Evolutionary conservation across 441 rosid genomes (phyloP).

Genomic region (Flueggea neowawraea): DNA sequence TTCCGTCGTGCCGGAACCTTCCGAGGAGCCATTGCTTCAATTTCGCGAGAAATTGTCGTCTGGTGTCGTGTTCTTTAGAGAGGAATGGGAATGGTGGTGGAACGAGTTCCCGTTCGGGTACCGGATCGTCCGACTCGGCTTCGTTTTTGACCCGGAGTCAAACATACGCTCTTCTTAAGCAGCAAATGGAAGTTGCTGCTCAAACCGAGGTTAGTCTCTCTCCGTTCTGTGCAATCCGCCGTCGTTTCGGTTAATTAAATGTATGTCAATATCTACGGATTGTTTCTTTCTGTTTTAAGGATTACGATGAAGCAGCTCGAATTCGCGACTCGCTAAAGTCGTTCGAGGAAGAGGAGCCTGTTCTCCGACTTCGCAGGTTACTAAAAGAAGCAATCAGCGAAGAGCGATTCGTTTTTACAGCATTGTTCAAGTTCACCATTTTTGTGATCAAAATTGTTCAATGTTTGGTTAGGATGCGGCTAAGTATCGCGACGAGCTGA

Average conservation of each 20-base stretch:
- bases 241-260: too few species aligned
- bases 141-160: slow-evolving; percentile 43
- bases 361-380: slow-evolving; percentile 47
- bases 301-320: slow-evolving; percentile 72
- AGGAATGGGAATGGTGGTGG: slow-evolving; percentile 23
- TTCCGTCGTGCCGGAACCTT: slow-evolving; percentile 14
- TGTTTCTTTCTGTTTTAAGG: slow-evolving; percentile 17
- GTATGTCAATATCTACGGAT: too few species aligned
- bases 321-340: slow-evolving; percentile 55
- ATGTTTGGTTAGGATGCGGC: slow-evolving; percentile 49
- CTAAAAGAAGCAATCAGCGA: slow-evolving; percentile 48
- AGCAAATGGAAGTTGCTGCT: slow-evolving; percentile 66
- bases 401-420: slow-evolving; percentile 35
- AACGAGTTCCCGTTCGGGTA: slow-evolving; percentile 24
- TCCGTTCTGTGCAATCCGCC: too few species aligned
- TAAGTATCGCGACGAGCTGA: slow-evolving; percentile 46
- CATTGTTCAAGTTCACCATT: background rate
- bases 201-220: slow-evolving; percentile 48
- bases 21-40: slow-evolving; percentile 16
- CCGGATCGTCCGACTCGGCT: slow-evolving; percentile 9
- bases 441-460: background rate
- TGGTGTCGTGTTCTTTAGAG: slow-evolving; percentile 34
- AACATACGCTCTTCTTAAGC: slow-evolving; percentile 58
- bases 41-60: slow-evolving; percentile 17
- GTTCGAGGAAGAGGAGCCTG: slow-evolving; percentile 72